Evolutionary conservation across 768 basidiomycete species (phyloP).

Genomic region (Candolleomyces efflorescens): DNA sequence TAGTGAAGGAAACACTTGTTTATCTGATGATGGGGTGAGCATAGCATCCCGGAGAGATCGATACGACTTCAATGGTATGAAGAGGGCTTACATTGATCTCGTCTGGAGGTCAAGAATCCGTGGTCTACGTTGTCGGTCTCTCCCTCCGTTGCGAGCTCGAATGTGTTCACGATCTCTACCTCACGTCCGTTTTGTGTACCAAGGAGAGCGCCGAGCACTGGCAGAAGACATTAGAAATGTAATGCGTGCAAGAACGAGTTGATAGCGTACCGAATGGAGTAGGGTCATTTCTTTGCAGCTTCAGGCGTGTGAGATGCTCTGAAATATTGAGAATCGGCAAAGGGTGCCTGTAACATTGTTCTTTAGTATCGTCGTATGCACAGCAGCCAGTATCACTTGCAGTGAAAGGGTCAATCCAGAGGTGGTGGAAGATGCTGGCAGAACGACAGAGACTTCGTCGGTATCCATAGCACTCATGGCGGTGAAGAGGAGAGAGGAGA

Average conservation of each 20-base stretch:
- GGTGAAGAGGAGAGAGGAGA: background rate
- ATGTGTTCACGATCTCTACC: constrained; percentile 96
- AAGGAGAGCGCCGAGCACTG: constrained; percentile 90
- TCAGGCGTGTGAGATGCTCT: constrained; percentile 86
- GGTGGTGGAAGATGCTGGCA: constrained; percentile 59
- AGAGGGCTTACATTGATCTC: constrained; percentile 70
- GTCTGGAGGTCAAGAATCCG: constrained; percentile 74
- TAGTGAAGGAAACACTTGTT: constrained; percentile 96
- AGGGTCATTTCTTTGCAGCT: constrained; percentile 60
- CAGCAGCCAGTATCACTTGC: constrained; percentile 36
- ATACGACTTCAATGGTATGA: constrained; percentile 7
- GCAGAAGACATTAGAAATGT: background rate
- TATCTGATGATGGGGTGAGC: constrained; percentile 53
- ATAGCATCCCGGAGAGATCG: background rate
- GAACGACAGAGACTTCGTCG: constrained; percentile 71
- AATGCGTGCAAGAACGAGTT: background rate
- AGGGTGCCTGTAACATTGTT: constrained; percentile 64
- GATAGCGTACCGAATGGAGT: constrained; percentile 60
- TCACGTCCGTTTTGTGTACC: constrained; percentile 94
- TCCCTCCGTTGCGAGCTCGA: constrained; percentile 75
- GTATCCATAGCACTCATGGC: constrained; percentile 68
- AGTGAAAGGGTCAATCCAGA: constrained; percentile 74
- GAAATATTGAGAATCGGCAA: constrained; percentile 96
- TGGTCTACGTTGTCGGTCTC: constrained; percentile 66
- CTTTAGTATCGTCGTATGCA: background rate